Evolutionary conservation across 2,329 filamentous ascomycete genomes (phyloP), one percentile per base, ranked within the genome.

Genomic region (Colletotrichum echinochloae): DNA sequence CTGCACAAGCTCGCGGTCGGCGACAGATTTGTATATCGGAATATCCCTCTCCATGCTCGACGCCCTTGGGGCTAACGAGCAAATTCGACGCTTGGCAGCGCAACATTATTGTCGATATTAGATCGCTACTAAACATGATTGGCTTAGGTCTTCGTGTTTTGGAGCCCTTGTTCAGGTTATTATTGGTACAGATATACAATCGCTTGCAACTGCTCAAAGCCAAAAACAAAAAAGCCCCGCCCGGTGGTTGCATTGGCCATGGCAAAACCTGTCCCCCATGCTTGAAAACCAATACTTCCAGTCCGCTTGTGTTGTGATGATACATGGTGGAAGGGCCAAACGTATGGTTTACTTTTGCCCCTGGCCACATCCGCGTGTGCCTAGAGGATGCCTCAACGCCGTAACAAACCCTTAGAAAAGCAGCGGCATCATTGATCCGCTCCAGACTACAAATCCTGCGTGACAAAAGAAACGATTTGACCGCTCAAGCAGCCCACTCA

Each of bases 401-500:
- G 12, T n/a, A 16, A 62, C 5, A n/a, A 54, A 33, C 16, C 26
- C 18, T 7, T 14, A 11, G 12, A 20, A 62, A 62, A 62, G 5
- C 59, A 61, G 33, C 59, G 16, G 23, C 23, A 30, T 46, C 16
- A 28, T 39, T 51, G 35, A 39, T n/a, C 18, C 46, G 33, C 59
- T 37, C 8, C 26, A 14, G 28, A 51, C 46, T 49, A 23, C 20
- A 18, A 9, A 23, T 37, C 11, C 20, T 30, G 33, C 14, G 35
- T 23, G 28, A 51, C 57, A 63, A 60, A 70, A 26, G 35, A 65
- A 70, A 70, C 2, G 11, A 35, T 23, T 18, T 9, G 23, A 20
- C 23, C 23, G 8, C 26, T 77, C 77, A 76, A 18, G 73, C 79
- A 6, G 94, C 93, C 95, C 95, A 98, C 78, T 97, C 93, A 6